phyloP scores from a whole-genome alignment of 1,284 basidiomycete genomes.

The Pseudomicrostroma phylloplanum region DNA sequence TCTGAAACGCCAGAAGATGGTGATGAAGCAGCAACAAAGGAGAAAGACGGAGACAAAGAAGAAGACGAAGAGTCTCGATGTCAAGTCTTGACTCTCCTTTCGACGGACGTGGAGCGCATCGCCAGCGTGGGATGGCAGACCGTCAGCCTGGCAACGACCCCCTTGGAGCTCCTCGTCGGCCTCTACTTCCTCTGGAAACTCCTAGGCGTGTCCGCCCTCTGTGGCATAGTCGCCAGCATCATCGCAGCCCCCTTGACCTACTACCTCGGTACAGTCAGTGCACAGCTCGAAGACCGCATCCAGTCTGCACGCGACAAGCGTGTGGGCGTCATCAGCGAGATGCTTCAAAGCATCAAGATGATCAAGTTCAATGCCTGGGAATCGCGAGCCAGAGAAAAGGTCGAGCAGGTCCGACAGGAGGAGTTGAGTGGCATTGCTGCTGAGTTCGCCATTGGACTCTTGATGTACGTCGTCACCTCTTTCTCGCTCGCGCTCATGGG shows the following conservation, averaged over 20 bases:
- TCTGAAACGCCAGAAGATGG: not conserved
- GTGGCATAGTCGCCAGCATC: constrained; percentile 22
- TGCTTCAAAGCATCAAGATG: constrained; percentile 28
- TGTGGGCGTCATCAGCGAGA: constrained; percentile 25
- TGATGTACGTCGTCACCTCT: constrained; percentile 21
- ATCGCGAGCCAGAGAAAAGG: constrained; percentile 16
- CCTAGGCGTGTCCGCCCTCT: constrained; percentile 29
- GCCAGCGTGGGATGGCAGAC: not conserved
- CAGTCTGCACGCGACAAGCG: constrained; percentile 25
- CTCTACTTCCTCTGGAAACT: constrained; percentile 28
- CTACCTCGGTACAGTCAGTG: constrained; percentile 6
- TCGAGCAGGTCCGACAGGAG: constrained; percentile 16
- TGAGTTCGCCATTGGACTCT: constrained; percentile 12
- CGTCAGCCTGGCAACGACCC: constrained; percentile 16
- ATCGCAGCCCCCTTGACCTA: constrained; percentile 25
- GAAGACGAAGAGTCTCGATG: not conserved
- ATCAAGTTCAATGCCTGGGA: constrained; percentile 43
- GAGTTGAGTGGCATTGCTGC: constrained; percentile 17
- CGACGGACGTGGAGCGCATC: not conserved
- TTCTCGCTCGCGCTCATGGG: constrained; percentile 26
- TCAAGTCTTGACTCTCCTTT: not conserved
- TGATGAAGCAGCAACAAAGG: too few relatives aligned
- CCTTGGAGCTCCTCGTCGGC: constrained; percentile 23
- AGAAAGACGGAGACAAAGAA: not conserved
- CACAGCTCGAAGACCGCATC: not conserved